A percentile compares a stretch with the other conserved stretches of the same genome.
Evolutionary conservation across 306 rosid genomes (phyloP).

Genomic region (Fagus sylvatica): DNA sequence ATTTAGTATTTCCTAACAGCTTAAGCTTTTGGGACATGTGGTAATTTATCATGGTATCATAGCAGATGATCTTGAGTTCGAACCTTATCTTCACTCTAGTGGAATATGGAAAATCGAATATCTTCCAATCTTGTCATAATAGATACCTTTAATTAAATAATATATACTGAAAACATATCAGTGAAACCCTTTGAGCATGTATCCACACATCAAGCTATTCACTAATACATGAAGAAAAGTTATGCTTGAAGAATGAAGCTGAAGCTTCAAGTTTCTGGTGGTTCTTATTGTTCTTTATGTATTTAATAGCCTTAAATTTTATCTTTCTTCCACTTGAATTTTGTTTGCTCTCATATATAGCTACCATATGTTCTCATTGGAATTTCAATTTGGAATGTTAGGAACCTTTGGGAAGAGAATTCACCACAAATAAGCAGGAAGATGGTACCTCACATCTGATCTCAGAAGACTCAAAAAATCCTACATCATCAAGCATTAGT

Average conservation of each 20-base stretch:
- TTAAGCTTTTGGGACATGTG: too few relatives aligned
- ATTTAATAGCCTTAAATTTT: background rate
- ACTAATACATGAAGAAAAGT: background rate
- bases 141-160: background rate
- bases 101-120: background rate
- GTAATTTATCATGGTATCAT: too few relatives aligned
- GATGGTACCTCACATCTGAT: conserved; percentile 38
- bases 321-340: conserved; percentile 14
- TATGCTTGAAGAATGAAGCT: background rate
- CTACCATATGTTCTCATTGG: conserved; percentile 18
- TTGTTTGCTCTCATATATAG: background rate
- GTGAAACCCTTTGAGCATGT: background rate
- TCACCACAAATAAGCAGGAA: conserved; percentile 37
- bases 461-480: conserved; percentile 42
- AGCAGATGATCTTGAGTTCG: too few relatives aligned
- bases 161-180: background rate
- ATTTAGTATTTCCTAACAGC: too few relatives aligned
- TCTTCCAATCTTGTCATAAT: background rate
- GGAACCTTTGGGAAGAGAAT: conserved; percentile 54
- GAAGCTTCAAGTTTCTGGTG: background rate
- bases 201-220: background rate
- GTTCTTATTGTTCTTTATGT: background rate
- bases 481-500: conserved; percentile 37
- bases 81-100: background rate
- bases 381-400: conserved; percentile 31